These are phyloP conservation scores for Pleurotus eryngii DNA, from an alignment of 768 basidiomycete species.

Conservation along the genomic window DNA sequence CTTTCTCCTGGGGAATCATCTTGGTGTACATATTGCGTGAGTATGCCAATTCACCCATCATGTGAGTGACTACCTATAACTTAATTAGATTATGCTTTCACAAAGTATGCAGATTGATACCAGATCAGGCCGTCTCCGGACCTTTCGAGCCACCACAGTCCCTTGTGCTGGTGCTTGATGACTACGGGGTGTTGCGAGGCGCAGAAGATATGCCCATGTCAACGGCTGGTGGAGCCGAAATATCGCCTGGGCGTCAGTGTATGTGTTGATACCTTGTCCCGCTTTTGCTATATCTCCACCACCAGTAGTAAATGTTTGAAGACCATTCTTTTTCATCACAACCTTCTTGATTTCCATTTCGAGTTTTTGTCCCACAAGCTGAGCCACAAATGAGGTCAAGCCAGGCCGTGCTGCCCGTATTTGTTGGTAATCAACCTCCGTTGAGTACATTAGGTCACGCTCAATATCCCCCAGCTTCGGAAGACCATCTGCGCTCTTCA, in stretches of 20 bases:
- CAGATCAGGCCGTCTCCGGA: neutral
- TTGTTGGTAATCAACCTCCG: neutral
- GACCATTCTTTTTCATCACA: neutral
- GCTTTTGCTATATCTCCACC: neutral
- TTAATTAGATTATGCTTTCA: neutral
- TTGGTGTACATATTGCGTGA: constrained; percentile 12
- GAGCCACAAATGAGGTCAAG: neutral
- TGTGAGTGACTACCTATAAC: constrained; percentile 10
- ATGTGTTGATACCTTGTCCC: neutral
- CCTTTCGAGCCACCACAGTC: neutral
- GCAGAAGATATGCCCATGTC: neutral
- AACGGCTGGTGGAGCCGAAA: neutral
- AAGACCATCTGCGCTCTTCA: neutral
- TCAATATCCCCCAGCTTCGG: neutral
- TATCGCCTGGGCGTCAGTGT: neutral
- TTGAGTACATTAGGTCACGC: neutral
- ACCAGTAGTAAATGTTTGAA: neutral
- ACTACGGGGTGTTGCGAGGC: neutral
- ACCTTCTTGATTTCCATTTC: neutral
- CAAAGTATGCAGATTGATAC: neutral
- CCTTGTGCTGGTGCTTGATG: neutral
- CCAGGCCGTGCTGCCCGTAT: neutral
- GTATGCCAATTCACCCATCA: constrained; percentile 6
- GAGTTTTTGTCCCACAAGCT: neutral
- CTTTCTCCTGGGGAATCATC: constrained; percentile 10